Evolutionary conservation across 2,329 filamentous ascomycete species (phyloP).

Genomic region (Alternaria brassicae): DNA sequence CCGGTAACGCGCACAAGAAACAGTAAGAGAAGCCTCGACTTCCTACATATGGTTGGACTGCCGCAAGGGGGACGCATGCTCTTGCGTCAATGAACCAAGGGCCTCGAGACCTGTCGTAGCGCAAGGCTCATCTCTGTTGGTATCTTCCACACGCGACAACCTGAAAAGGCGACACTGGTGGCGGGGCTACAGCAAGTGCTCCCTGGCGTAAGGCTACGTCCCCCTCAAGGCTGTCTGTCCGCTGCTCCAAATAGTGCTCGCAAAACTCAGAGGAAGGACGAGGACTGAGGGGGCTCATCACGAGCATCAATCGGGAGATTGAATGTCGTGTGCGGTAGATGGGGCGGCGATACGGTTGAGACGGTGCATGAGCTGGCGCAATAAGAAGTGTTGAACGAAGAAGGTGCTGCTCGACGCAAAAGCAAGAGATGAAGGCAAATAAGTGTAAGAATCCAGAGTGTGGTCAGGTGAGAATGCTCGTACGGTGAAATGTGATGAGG

Average conservation of each 20-base stretch:
- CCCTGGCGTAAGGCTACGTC: slow-evolving; percentile 27
- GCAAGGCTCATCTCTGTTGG: slow-evolving; percentile 35
- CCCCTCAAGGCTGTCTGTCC: slow-evolving; percentile 18
- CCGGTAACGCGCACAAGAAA: slow-evolving; percentile 5
- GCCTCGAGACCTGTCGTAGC: slow-evolving; percentile 35
- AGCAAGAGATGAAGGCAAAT: not conserved
- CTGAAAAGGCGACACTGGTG: slow-evolving; percentile 38
- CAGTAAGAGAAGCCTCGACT: slow-evolving; percentile 15
- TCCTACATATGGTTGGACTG: slow-evolving; percentile 25
- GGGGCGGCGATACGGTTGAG: not conserved
- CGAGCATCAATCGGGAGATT: slow-evolving; percentile 6
- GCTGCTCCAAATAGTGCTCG: slow-evolving; percentile 14
- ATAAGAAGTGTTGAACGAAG: not conserved
- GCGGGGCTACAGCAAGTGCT: slow-evolving; percentile 26
- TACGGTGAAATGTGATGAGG: not conserved
- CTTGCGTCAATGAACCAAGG: slow-evolving; percentile 36
- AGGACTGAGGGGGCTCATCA: slow-evolving; percentile 1
- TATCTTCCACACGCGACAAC: slow-evolving; percentile 33
- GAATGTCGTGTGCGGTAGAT: not conserved
- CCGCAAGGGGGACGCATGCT: slow-evolving; percentile 24
- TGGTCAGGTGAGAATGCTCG: not conserved
- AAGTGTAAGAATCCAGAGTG: not conserved
- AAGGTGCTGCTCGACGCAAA: not conserved
- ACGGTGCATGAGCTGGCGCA: not conserved
- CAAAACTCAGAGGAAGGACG: slow-evolving; percentile 1